Conservation (phyloP, 2,329 filamentous ascomycete species). For the Diaporthe sp. region DNA sequence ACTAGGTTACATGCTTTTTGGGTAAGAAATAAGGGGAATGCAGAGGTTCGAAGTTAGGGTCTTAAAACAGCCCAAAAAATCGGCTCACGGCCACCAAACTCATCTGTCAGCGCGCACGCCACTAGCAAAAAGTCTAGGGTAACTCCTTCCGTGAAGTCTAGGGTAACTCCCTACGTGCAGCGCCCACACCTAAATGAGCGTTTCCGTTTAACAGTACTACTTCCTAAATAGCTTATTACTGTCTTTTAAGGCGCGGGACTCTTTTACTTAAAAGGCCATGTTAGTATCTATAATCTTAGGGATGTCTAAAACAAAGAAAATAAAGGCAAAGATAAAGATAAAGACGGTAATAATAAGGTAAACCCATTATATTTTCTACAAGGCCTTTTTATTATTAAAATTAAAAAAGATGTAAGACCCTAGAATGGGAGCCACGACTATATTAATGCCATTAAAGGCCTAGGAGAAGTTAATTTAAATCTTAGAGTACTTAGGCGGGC, state of each 20-base stretch:
- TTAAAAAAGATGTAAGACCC: slow-evolving; percentile 81
- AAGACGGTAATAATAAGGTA: slow-evolving; percentile 77
- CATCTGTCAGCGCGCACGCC: too few species aligned
- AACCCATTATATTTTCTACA: slow-evolving; percentile 79
- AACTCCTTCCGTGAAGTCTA: too few species aligned
- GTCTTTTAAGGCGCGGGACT: slow-evolving; percentile 62
- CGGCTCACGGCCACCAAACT: too few species aligned
- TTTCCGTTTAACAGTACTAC: slow-evolving; percentile 78
- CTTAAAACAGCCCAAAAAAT: too few species aligned
- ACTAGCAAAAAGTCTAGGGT: too few species aligned
- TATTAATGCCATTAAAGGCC: slow-evolving; percentile 80
- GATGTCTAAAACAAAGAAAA: slow-evolving; percentile 74
- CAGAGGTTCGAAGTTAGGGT: too few species aligned
- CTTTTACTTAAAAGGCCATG: slow-evolving; percentile 69
- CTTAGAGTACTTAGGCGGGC: slow-evolving; percentile 76
- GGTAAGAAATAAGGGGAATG: too few species aligned
- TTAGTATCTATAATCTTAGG: slow-evolving; percentile 80
- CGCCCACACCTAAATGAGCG: too few species aligned
- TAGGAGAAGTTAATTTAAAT: slow-evolving; percentile 81
- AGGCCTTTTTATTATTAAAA: slow-evolving; percentile 63
- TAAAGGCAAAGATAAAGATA: too few species aligned
- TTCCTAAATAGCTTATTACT: slow-evolving; percentile 71
- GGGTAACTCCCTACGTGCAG: too few species aligned
- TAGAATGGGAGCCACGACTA: slow-evolving; percentile 77
- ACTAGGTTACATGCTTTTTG: too few species aligned